phyloP scores from a whole-genome alignment of 805 yeast genomes.

The Starmera quercuum region DNA sequence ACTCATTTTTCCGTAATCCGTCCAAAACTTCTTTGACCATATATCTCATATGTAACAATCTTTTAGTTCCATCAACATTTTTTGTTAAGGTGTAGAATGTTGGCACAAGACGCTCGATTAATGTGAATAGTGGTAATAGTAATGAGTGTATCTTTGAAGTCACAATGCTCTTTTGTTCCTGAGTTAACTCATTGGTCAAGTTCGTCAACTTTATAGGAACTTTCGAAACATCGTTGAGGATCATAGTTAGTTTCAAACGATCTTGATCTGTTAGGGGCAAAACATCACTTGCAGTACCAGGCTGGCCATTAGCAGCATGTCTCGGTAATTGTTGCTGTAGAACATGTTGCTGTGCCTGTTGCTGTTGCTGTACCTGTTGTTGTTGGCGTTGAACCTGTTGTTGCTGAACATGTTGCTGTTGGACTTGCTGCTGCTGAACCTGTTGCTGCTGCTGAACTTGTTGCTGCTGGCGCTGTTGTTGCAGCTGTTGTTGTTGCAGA shows the following conservation, averaged over 20 bases:
- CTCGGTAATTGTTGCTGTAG: constrained; percentile 11
- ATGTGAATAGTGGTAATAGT: constrained; percentile 44
- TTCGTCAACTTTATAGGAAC: constrained; percentile 62
- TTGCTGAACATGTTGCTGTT: constrained; percentile 11
- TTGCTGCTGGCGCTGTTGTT: constrained; percentile 7
- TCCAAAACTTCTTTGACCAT: constrained; percentile 75
- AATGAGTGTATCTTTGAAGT: constrained; percentile 44
- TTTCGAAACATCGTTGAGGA: constrained; percentile 62
- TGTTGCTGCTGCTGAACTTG: constrained; percentile 6
- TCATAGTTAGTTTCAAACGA: constrained; percentile 49
- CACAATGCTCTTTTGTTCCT: constrained; percentile 57
- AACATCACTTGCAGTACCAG: constrained; percentile 3
- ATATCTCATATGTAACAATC: constrained; percentile 69
- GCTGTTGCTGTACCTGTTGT: constrained; percentile 13
- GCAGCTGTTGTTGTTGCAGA: constrained; percentile 2
- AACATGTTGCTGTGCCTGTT: constrained; percentile 9
- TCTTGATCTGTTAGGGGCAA: constrained; percentile 46
- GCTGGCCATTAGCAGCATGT: constrained; percentile 12
- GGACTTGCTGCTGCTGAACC: constrained; percentile 6
- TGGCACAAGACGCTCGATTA: constrained; percentile 71
- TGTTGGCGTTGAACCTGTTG: constrained; percentile 13
- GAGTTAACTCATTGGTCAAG: constrained; percentile 51
- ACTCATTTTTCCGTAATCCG: constrained; percentile 54
- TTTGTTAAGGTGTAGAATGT: constrained; percentile 71
- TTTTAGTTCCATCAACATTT: constrained; percentile 66